Evolutionary conservation across 768 basidiomycete species (phyloP), one percentile per base, ranked within the genome.

Genomic region (Thelephora ganbajun): DNA sequence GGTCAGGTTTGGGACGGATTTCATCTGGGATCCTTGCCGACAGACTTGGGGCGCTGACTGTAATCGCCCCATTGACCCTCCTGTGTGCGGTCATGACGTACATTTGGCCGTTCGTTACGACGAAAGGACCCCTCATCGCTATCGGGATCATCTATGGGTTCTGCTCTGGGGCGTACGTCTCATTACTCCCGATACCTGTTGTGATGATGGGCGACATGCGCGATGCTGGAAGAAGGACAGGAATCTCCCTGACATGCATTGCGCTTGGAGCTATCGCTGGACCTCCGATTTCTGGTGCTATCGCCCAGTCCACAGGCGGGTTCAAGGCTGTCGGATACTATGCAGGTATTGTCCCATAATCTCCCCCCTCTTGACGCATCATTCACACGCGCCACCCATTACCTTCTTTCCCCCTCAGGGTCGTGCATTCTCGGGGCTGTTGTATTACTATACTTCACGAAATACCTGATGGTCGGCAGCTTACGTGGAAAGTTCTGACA

Each of bases 281-380:
- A 0, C 80, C 82, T 2, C 84, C 84, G 0, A 80, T 85, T 50
- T 81, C 81, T 6, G 84, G 84, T 0, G 78, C 78, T 0, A 82
- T 87, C 53, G 69, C 71, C 46, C 58, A 57, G 0, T 66, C 70
- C 0, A 73, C 77, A 1, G 72, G 70, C 2, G 68, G 69, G 0
- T 88, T 74, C 54, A 63, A 68, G 35, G 66, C 56, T 2, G 76
- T 78, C 7, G 79, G 79, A 12, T 64, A 68, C 45, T 80, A 72
- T 51, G 76, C 76, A 34, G 74, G 73, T 71, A 33, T 35, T 50
- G 19, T 4, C 14, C 22, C 4, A 22, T 6, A 41, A 18, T 22
- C 18, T 11, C 22, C 22, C 14, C 22, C 22, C 39, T n/a, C 14
- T 14, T 41, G 18, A 22, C 18, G 4, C 14, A 6, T 41, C 39